Evolutionary conservation across 2,329 filamentous ascomycete genomes (phyloP), one percentile per base, ranked within the genome.

Genomic region (Colletotrichum sp.): DNA sequence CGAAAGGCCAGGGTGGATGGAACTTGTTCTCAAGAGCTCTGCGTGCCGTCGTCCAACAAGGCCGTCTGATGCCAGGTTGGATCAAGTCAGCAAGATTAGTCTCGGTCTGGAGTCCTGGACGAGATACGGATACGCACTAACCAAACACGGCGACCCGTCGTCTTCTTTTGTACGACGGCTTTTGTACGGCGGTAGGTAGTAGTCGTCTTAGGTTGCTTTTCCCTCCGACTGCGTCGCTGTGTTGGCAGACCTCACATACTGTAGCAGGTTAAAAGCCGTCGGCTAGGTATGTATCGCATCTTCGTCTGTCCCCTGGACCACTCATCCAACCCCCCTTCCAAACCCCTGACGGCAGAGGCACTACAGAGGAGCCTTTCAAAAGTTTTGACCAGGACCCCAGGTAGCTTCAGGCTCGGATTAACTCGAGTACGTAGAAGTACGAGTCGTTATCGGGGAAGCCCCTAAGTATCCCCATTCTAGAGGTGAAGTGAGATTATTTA

Each of bases 201-300:
- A 22, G 62, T 27, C 61, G 55, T 67, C 72, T 75, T 39, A 72
- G 32, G n/a, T 70, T 71, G 55, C 60, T 74, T 74, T 58, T 64
- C 34, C 56, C n/a, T 13, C 65, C 9, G 28, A 13, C n/a, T 61
- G 55, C 55, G 62, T 32, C n/a, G 56, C 15, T 36, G 34, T 60
- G 65, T 28, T 64, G 56, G 61, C 27, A 52, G n/a, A 58, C 9
- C 25, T 30, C 25, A 39, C 36, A 61, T 32, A 39, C 55, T 52
- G 43, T 52, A 69, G 34, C 18, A 52, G 36, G 27, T 27, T 36
- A 8, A 52, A 52, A 52, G 43, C 43, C 43, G 43, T 48, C 15
- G 16, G 39, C 16, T 18, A 39, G 36, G 36, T 8, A n/a, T 25
- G n/a, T 43, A 32, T 68, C 58, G 67, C 27, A 34, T 64, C 67